Evolutionary conservation across 108 stramenopile species (phyloP).

Genomic region (Conticribra guillardii): DNA sequence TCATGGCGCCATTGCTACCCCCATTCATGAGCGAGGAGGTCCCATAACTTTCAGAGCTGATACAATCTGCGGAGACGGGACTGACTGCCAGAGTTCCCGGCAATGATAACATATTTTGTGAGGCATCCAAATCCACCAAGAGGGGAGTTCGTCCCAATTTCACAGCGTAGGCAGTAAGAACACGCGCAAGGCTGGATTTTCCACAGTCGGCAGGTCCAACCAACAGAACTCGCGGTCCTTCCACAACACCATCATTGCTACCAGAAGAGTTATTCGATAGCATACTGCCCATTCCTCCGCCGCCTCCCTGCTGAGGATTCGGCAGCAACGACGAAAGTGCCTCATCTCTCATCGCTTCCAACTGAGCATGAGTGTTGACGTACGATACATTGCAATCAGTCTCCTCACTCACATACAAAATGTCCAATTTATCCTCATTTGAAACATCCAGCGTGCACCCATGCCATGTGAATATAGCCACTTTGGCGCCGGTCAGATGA

Average conservation of each 20-base stretch:
- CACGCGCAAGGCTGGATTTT: slow-evolving; percentile 75
- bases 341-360: slow-evolving; percentile 89
- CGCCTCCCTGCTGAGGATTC: slow-evolving; percentile 12
- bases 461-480: slow-evolving; percentile 91
- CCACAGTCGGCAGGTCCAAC: slow-evolving; percentile 84
- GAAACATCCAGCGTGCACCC: slow-evolving; percentile 81
- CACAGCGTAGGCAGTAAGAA: slow-evolving; percentile 76
- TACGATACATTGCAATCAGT: slow-evolving; percentile 80
- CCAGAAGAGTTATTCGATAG: no score
- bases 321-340: slow-evolving; percentile 45
- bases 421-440: slow-evolving; percentile 55
- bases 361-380: slow-evolving; percentile 92
- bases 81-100: slow-evolving; percentile 78
- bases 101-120: slow-evolving; percentile 73
- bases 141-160: slow-evolving; percentile 86
- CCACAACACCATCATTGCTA: not conserved
- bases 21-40: slow-evolving; percentile 61
- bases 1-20: slow-evolving; percentile 8
- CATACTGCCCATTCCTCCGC: no score
- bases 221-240: slow-evolving; percentile 83
- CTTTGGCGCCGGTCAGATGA: slow-evolving; percentile 65
- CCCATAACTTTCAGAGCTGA: slow-evolving; percentile 65
- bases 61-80: slow-evolving; percentile 59
- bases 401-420: slow-evolving; percentile 72
- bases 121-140: slow-evolving; percentile 81